Conservation (phyloP, 129 eudicot genomes). For the Dittrichia graveolens region DNA sequence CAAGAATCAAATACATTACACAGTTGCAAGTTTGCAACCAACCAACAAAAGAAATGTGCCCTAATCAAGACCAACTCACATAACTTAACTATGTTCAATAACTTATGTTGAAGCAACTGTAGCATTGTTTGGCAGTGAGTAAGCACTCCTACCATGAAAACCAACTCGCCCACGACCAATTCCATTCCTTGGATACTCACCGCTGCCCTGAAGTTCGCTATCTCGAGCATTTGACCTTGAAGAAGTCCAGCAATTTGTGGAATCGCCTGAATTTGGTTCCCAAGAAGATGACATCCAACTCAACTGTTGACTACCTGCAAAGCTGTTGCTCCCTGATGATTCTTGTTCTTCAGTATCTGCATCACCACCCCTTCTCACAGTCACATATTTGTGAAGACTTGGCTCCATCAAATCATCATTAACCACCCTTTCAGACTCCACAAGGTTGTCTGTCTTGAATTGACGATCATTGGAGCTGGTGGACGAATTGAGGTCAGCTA, state of each 20-base stretch:
- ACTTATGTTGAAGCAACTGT: constrained; percentile 32
- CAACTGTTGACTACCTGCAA: constrained; percentile 56
- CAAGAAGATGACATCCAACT: constrained; percentile 74
- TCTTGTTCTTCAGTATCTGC: constrained; percentile 72
- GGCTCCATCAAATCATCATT: constrained; percentile 77
- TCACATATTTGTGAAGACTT: constrained; percentile 86
- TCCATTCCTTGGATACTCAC: constrained; percentile 36
- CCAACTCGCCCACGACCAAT: constrained; percentile 41
- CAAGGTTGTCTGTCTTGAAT: constrained; percentile 38
- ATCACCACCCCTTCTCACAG: constrained; percentile 67
- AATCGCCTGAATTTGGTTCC: constrained; percentile 94
- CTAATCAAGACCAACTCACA: constrained; percentile 10
- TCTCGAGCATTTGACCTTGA: constrained; percentile 38
- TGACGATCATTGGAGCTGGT: constrained; percentile 48
- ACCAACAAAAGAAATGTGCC: constrained; percentile 19
- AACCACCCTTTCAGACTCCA: constrained; percentile 65
- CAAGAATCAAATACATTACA: constrained; percentile 30
- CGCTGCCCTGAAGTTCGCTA: constrained; percentile 10
- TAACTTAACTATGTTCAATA: constrained; percentile 8
- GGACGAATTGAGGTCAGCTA: constrained; percentile 81
- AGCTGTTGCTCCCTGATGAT: constrained; percentile 91
- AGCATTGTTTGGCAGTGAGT: constrained; percentile 39
- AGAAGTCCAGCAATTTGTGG: constrained; percentile 67
- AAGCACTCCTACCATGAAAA: constrained; percentile 37
- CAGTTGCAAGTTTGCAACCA: constrained; percentile 42